Evolutionary conservation across 1,139 yeast species (phyloP), one percentile per base, ranked within the genome.

Genomic region (Scheffersomyces quercinus): DNA sequence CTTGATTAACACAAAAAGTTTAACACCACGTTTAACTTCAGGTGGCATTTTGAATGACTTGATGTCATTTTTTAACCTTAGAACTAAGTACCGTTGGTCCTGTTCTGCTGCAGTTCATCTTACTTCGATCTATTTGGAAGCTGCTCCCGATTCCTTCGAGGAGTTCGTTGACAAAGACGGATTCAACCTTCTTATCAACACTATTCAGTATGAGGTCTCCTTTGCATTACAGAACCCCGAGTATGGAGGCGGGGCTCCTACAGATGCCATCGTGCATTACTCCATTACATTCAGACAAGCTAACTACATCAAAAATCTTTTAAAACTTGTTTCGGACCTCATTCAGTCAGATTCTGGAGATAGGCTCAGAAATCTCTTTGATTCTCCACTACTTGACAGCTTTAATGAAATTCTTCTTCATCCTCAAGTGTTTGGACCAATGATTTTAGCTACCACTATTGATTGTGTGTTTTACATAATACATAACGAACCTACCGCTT

Each of bases 401-500:
- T 70, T 90, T 51, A 84, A 81, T 49, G 73, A 69, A 43, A 77
- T 91, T 3, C 56, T 91, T 12, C 55, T 63, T n/a, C 70, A 87
- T 54, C 81, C 86, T 1, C 54, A 63, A 1, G 62, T 79, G 0
- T 88, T 90, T 68, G 97, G 97, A 0, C 81, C 83, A 29, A 75
- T 81, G 16, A 67, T 88, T n/a, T 64, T 88, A 14, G 74, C 89
- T 0, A 72, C 80, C 14, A 77, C 89, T 0, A 65, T 91, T 32
- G 87, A 82, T 51, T 79, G 85, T 15, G 76, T 90, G 20, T 79
- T 85, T 38, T 79, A 80, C 29, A 88, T 90, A 50, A 82, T 91
- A 38, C 95, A 91, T 59, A 88, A 87, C 52, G 98, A 91, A 56
- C 97, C 98, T 3, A 89, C 97, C 0, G 89, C 96, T 3, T 90